These are phyloP conservation scores for Rubia tinctorum DNA, from an alignment of 305 asterid species.

Conservation along the genomic window DNA sequence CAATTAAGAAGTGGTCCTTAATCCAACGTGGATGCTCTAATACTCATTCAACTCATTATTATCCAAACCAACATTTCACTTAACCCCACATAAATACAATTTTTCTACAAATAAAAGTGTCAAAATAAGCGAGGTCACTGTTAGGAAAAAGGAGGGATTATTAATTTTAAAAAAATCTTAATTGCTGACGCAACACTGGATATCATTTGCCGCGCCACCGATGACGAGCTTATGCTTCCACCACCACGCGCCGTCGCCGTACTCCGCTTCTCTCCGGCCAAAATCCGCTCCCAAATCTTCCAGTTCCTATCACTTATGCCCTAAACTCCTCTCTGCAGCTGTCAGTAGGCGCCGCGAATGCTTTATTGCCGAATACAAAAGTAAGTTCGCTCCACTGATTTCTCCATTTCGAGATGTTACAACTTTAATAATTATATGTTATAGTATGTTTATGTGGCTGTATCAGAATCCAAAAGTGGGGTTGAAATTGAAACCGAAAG, in stretches of 20 bases:
- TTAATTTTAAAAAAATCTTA: too few species aligned
- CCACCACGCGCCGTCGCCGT: constrained; percentile 20
- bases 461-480: constrained; percentile 56
- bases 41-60: too few species aligned
- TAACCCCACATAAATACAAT: too few species aligned
- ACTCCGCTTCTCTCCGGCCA: constrained; percentile 21
- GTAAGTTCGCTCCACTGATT: constrained; percentile 18
- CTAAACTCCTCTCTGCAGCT: constrained; percentile 24
- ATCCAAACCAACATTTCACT: too few species aligned
- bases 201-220: background rate
- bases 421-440: background rate
- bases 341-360: constrained; percentile 35
- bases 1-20: too few species aligned
- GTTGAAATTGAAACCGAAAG: constrained; percentile 45
- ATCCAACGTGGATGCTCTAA: too few species aligned
- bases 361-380: constrained; percentile 43
- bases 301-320: constrained; percentile 20
- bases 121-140: too few species aligned
- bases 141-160: too few species aligned
- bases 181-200: background rate
- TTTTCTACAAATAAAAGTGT: too few species aligned
- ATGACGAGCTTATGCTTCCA: constrained; percentile 16
- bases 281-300: constrained; percentile 23
- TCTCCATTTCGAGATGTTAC: background rate
- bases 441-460: background rate